phyloP scores from a whole-genome alignment of 2,329 filamentous ascomycete genomes.

The Nemania sp. region DNA sequence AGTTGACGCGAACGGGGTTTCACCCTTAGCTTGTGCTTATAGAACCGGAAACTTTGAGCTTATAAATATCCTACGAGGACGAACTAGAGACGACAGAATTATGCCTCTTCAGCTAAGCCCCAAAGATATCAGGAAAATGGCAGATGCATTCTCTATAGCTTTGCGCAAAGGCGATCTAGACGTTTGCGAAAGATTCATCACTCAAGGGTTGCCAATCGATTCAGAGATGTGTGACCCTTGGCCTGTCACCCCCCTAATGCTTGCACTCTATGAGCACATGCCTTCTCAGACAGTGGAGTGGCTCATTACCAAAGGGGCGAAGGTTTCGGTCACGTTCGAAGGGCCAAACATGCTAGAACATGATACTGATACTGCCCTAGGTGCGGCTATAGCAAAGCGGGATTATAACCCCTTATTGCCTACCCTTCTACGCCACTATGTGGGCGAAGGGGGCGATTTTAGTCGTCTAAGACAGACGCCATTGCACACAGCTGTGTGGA shows the following conservation, averaged over 20 bases:
- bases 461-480: not conserved
- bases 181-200: constrained; percentile 1
- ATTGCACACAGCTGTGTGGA: not conserved
- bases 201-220: constrained; percentile 7
- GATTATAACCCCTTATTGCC: constrained; percentile 5
- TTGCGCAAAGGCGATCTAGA: not conserved
- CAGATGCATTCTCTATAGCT: not conserved
- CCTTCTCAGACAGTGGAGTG: not conserved
- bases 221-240: constrained; percentile 7
- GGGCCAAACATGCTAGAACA: not conserved
- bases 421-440: not conserved
- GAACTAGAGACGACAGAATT: not conserved
- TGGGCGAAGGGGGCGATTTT: constrained; percentile 6
- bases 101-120: not conserved
- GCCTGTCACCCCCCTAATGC: constrained; percentile 21
- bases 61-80: not conserved
- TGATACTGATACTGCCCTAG: constrained; percentile 2
- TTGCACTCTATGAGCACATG: not conserved
- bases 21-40: constrained; percentile 13
- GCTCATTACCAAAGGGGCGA: constrained; percentile 4
- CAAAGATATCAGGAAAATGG: not conserved
- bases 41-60: not conserved
- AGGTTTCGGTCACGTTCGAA: constrained; percentile 10
- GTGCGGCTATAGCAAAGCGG: constrained; percentile 5
- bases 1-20: not conserved